Evolutionary conservation across 108 stramenopile species (phyloP).

Genomic region (Asterionellopsis glacialis): DNA sequence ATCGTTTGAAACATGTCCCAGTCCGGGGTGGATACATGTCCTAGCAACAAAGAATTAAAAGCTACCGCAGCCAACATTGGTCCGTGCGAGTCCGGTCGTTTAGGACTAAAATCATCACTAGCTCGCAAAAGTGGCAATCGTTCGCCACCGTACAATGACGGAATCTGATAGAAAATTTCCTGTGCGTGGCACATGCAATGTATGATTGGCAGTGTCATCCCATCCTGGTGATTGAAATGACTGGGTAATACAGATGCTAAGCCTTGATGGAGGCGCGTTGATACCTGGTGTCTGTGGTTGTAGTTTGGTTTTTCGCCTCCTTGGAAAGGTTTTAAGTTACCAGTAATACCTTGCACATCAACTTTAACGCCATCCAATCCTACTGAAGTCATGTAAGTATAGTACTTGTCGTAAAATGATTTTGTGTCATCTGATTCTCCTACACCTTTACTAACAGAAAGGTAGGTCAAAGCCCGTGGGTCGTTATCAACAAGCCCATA

Average conservation of each 20-base stretch:
- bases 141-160: background rate
- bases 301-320: background rate
- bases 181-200: background rate
- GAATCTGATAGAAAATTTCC: background rate
- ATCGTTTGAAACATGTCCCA: conserved; percentile 1
- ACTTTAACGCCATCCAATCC: background rate
- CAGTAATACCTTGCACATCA: background rate
- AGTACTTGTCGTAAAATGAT: background rate
- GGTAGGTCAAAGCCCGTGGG: background rate
- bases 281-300: background rate
- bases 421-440: background rate
- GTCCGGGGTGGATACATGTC: background rate
- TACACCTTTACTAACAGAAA: background rate
- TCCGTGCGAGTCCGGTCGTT: background rate
- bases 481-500: background rate
- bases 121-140: background rate
- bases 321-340: background rate
- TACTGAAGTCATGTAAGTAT: background rate
- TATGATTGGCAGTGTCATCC: no score
- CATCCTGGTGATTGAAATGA: no score
- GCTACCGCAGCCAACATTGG: background rate
- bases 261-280: background rate
- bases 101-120: background rate
- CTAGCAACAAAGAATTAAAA: background rate
- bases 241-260: no score